Conservation (phyloP, 257 asterid species). For the Leonotis leonurus region DNA sequence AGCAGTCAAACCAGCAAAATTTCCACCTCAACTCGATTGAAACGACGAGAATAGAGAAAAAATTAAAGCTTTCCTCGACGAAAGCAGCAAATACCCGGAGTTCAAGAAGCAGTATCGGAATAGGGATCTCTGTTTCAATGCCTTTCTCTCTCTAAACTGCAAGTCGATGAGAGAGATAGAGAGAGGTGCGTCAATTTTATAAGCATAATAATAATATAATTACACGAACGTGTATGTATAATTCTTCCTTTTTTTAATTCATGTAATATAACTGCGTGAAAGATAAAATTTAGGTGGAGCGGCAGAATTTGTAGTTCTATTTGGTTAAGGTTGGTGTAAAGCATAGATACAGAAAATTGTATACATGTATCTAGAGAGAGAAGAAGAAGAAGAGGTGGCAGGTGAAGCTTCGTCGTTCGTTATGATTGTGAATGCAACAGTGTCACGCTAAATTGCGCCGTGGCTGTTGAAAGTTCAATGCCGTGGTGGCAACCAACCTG, state of each 20-base stretch:
- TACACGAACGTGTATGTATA: conserved; percentile 17
- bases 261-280: too few relatives aligned
- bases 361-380: background rate
- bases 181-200: conserved; percentile 19
- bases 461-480: too few relatives aligned
- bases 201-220: conserved; percentile 2
- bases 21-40: conserved; percentile 10
- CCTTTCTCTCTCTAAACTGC: conserved; percentile 25
- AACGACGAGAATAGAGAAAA: conserved; percentile 1
- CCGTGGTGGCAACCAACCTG: too few relatives aligned
- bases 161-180: conserved; percentile 52
- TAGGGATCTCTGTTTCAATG: conserved; percentile 71
- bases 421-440: conserved; percentile 13
- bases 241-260: background rate
- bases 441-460: conserved; percentile 22
- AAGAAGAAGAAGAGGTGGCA: too few relatives aligned
- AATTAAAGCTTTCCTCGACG: background rate
- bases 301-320: too few relatives aligned
- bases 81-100: background rate
- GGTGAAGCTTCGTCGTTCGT: conserved; percentile 9
- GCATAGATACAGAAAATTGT: too few relatives aligned
- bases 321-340: too few relatives aligned
- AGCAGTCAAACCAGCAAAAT: conserved; percentile 14
- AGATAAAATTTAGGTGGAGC: too few relatives aligned
- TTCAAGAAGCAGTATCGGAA: conserved; percentile 26